Evolutionary conservation across 2,329 filamentous ascomycete species (phyloP).

Genomic region (Waltergamsia citrina): DNA sequence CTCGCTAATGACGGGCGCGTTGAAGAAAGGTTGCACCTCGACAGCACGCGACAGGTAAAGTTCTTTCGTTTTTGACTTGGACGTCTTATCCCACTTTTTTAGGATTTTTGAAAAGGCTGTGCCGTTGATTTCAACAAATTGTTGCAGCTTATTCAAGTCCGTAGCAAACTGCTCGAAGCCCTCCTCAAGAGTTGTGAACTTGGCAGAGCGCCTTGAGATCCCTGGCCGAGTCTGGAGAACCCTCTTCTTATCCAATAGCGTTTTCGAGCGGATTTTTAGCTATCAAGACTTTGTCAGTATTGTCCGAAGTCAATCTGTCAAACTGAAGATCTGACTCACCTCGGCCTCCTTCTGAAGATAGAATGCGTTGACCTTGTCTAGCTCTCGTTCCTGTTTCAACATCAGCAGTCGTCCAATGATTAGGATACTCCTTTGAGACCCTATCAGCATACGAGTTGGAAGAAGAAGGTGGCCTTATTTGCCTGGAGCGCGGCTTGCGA

Average conservation of each 20-base stretch:
- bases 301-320: background rate
- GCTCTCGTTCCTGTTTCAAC: conserved; percentile 72
- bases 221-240: conserved; percentile 75
- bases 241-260: conserved; percentile 89
- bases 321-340: conserved; percentile 39
- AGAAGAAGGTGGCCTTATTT: conserved; percentile 98
- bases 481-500: conserved; percentile 87
- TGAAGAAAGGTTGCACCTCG: conserved; percentile 97
- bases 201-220: conserved; percentile 78
- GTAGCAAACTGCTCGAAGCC: conserved; percentile 96
- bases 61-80: conserved; percentile 97
- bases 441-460: conserved; percentile 81
- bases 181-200: conserved; percentile 91
- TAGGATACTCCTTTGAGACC: conserved; percentile 1
- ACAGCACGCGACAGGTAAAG: conserved; percentile 92
- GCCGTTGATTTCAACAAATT: conserved; percentile 97
- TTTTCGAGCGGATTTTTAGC: conserved; percentile 89
- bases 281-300: conserved; percentile 23
- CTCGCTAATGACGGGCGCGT: conserved; percentile 91
- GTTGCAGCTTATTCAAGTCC: conserved; percentile 93
- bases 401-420: conserved; percentile 23
- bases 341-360: conserved; percentile 98
- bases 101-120: conserved; percentile 97
- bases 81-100: conserved; percentile 99
- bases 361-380: conserved; percentile 97